A percentile compares a stretch with the other conserved stretches of the same genome.
Evolutionary conservation across 2,329 filamentous ascomycete genomes (phyloP).

Genomic region (Rhynchosporium agropyri): DNA sequence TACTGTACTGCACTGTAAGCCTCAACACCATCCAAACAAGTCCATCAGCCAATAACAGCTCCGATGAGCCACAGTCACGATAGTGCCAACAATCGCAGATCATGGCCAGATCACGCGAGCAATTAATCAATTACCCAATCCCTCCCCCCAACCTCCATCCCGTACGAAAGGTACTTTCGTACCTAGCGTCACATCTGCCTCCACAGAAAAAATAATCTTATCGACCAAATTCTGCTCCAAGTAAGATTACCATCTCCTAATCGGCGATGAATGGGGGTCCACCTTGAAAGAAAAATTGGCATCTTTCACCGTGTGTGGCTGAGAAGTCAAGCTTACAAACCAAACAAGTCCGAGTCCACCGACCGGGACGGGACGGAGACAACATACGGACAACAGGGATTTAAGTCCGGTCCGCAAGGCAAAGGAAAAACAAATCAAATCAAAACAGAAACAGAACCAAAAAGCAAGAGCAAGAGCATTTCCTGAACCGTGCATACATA

Average conservation of each 20-base stretch:
- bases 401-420: no score
- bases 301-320: not conserved
- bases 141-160: not conserved
- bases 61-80: constrained; percentile 6
- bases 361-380: no score
- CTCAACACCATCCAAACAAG: not conserved
- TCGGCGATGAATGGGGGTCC: not conserved
- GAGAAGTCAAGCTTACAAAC: not conserved
- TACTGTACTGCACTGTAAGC: not conserved
- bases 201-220: not conserved
- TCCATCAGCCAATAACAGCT: constrained; percentile 2
- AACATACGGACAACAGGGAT: no score
- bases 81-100: not conserved
- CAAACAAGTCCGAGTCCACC: not conserved
- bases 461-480: no score
- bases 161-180: no score
- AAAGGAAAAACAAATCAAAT: not conserved
- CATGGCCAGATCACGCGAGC: constrained; percentile 13
- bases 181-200: not conserved
- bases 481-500: constrained; percentile 3
- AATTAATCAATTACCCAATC: constrained; percentile 7
- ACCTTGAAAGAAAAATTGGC: not conserved
- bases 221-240: constrained; percentile 9
- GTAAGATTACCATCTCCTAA: constrained; percentile 6
- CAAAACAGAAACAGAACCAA: no score